phyloP scores from a whole-genome alignment of 257 asterid genomes.

The Nicotiana undulata region DNA sequence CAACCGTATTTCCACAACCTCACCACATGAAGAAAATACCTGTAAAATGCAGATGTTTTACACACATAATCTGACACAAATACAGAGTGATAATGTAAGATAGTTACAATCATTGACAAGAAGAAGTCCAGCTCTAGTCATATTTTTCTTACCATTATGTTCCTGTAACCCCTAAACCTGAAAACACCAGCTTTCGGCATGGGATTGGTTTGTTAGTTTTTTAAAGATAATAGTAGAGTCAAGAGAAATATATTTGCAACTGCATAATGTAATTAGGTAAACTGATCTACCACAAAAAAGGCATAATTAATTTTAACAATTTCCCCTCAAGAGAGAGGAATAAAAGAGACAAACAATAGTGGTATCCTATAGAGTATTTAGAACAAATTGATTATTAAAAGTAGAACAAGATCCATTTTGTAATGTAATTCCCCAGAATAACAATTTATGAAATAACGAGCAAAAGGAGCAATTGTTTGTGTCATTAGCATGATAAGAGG shows the following conservation, averaged over 20 bases:
- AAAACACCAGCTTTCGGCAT: not conserved
- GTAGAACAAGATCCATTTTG: not conserved
- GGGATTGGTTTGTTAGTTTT: not conserved
- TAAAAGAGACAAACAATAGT: not conserved
- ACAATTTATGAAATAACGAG: not conserved
- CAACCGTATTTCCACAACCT: constrained; percentile 62
- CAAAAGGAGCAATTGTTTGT: not conserved
- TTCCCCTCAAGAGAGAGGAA: not conserved
- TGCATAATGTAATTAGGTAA: not conserved
- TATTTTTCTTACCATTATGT: not conserved
- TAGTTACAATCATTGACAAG: not conserved
- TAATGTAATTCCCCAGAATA: not conserved
- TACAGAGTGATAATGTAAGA: not conserved
- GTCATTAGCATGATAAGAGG: not conserved
- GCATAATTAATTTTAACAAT: not conserved
- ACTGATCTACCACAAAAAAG: not conserved
- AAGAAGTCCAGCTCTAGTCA: constrained; percentile 2
- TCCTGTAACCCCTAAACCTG: not conserved
- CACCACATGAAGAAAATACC: constrained; percentile 74
- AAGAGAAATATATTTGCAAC: not conserved
- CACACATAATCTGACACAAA: not conserved
- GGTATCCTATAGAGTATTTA: not conserved
- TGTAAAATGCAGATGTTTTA: constrained; percentile 25
- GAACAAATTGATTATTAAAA: not conserved
- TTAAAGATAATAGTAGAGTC: not conserved